Base-by-base conservation (phyloP, 495 filamentous ascomycete species). In the Penicillium coffeae region DNA sequence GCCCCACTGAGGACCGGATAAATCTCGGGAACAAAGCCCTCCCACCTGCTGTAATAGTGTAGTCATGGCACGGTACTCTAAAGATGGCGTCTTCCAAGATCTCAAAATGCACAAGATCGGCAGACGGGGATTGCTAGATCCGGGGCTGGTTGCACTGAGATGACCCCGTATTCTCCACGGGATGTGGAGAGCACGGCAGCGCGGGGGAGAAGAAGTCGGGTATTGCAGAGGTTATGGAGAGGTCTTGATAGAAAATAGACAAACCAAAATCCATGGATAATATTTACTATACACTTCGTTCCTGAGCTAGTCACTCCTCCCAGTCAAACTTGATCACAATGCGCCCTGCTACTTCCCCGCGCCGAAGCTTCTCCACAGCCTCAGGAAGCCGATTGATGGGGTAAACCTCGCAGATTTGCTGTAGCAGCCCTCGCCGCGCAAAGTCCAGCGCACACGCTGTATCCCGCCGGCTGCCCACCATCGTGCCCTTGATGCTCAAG, bases 241-340 rank as follows among this genome's bases (percentile, higher is more conserved):
- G n/a, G n/a, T n/a, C n/a, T n/a, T n/a, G n/a, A n/a, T n/a, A n/a
- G n/a, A n/a, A n/a, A n/a, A n/a, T n/a, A n/a, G n/a, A n/a, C n/a
- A n/a, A n/a, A n/a, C n/a, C n/a, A n/a, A n/a, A n/a, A n/a, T n/a
- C n/a, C n/a, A n/a, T n/a, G n/a, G n/a, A n/a, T n/a, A n/a, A n/a
- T n/a, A n/a, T n/a, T n/a, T n/a, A n/a, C n/a, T n/a, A n/a, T n/a
- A n/a, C n/a, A n/a, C n/a, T n/a, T n/a, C n/a, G n/a, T n/a, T n/a
- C n/a, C n/a, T n/a, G n/a, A n/a, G 18, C 21, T 14, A 22, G 18
- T 20, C 45, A 59, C 35, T 59, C 52, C 14, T 56, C 59, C 53
- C 52, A 57, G 22, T 79, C 75, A 48, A 79, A 78, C 48, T 77
- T 69, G 1, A 78, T 61, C 16, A 79, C 76, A 32, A 77, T 65